Base-by-base conservation (phyloP, 2,329 filamentous ascomycete genomes). In the Alternaria conjuncta region DNA sequence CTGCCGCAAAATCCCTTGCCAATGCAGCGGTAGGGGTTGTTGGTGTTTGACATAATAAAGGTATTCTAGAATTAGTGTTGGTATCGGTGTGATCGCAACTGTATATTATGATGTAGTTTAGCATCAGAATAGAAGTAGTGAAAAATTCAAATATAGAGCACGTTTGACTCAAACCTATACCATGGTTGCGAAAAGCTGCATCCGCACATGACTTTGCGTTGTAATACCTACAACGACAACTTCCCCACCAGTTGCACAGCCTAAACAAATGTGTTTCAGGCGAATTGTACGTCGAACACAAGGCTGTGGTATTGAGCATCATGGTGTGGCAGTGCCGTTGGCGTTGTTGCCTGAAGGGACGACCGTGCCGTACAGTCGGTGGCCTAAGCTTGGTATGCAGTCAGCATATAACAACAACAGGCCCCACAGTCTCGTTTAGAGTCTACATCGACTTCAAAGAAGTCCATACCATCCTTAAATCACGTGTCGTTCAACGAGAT, bases 1-100 rank as follows among this genome's bases (percentile, higher is more conserved):
- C 63, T 68, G 43, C 63, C 69, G 60, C 69, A 71, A 32, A 67
- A 70, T 0, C 67, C 69, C 30, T 66, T 68, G 30, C 69, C 66
- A 20, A 71, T 71, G 50, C 67, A 68, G 28, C 54, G 61, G 47
- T 65, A 69, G 45, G 30, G 28, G 3, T 12, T 30, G 57, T 44
- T 45, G 13, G 43, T 26, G 13, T 54, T 18, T 25, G 23, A 6
- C 32, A 54, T 53, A 28, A 28, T 28, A 10, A 47, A 23, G 12
- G 3, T 12, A 21, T 21, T 21, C 43, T 18, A 44, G 43, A 2
- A 44, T 18, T 21, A 13, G 10, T 1, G 11, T 21, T 21, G 11
- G 9, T 44, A 12, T n/a, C 13, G 41, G 10, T 11, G 1, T 20
- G 41, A 43, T 43, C 9, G 15, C 13, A 41, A n/a, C 13, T 8